Evolutionary conservation across 805 yeast species (phyloP).

Genomic region (Ogataea neopini): DNA sequence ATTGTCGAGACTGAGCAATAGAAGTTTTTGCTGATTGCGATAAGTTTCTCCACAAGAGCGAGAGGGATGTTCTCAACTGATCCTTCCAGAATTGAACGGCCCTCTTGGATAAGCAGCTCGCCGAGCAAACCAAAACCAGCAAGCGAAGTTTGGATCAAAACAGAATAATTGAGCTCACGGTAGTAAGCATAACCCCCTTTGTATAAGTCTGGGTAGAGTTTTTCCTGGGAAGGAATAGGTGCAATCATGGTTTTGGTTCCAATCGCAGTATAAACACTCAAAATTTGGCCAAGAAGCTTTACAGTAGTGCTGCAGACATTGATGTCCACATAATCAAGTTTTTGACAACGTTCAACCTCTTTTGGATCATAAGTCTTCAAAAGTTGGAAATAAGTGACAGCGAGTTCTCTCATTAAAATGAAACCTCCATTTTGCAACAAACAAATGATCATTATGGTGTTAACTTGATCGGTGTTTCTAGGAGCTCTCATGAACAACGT

Average conservation of each 20-base stretch:
- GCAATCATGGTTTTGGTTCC: constrained; percentile 38
- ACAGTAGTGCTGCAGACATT: constrained; percentile 27
- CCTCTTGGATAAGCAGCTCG: constrained; percentile 34
- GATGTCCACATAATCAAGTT: constrained; percentile 28
- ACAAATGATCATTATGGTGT: constrained; percentile 45
- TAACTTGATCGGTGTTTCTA: constrained; percentile 32
- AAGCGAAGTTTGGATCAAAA: constrained; percentile 41
- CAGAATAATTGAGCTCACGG: constrained; percentile 28
- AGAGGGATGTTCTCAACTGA: constrained; percentile 35
- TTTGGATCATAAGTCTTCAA: constrained; percentile 25
- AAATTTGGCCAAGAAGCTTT: constrained; percentile 29
- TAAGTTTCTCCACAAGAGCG: constrained; percentile 45
- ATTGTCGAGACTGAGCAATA: constrained; percentile 41
- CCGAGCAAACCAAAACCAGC: constrained; percentile 42
- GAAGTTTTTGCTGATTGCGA: constrained; percentile 45
- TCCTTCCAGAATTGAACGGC: constrained; percentile 22
- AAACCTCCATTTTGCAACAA: constrained; percentile 55
- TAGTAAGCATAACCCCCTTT: constrained; percentile 26
- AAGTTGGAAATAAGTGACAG: constrained; percentile 22
- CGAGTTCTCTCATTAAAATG: constrained; percentile 32
- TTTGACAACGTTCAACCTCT: constrained; percentile 19
- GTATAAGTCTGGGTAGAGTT: constrained; percentile 42
- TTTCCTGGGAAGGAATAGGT: constrained; percentile 36
- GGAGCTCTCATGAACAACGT: constrained; percentile 23
- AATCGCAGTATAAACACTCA: constrained; percentile 48